Conservation (phyloP, 106 monocot genomes). For the Dioscorea dumetorum region DNA sequence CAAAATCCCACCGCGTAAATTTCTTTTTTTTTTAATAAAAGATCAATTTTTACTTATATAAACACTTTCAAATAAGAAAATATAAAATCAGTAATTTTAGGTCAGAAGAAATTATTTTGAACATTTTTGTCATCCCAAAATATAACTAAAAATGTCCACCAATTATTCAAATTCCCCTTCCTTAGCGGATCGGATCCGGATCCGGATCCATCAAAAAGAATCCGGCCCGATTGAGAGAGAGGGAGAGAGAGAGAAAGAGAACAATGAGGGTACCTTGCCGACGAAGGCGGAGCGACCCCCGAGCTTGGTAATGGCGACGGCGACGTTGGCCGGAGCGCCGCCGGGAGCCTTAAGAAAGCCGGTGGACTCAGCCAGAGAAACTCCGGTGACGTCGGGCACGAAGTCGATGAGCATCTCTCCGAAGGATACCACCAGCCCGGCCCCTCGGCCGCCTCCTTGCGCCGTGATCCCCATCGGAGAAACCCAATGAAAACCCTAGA, state of each 20-base stretch:
- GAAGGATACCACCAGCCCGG: constrained; percentile 28
- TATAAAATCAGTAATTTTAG: too few relatives aligned
- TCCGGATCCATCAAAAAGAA: too few relatives aligned
- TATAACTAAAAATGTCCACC: too few relatives aligned
- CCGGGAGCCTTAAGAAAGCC: constrained; percentile 44
- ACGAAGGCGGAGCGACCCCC: constrained; percentile 36
- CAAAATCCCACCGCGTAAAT: too few relatives aligned
- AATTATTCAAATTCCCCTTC: background rate
- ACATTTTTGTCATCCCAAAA: too few relatives aligned
- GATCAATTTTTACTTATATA: background rate
- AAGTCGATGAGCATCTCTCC: constrained; percentile 54
- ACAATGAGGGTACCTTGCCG: constrained; percentile 22
- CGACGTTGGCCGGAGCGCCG: constrained; percentile 48
- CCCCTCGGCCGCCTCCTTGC: constrained; percentile 6
- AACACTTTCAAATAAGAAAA: background rate
- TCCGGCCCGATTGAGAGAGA: background rate
- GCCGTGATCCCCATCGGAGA: too few relatives aligned
- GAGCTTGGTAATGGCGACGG: constrained; percentile 39
- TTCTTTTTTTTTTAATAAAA: background rate
- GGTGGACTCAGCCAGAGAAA: constrained; percentile 35
- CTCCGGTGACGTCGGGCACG: constrained; percentile 39
- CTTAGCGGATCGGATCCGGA: background rate
- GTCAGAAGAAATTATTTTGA: too few relatives aligned
- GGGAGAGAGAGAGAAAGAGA: background rate
- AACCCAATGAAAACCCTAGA: too few relatives aligned